Base-by-base conservation (phyloP, 306 rosid genomes). In the Pueraria montana region DNA sequence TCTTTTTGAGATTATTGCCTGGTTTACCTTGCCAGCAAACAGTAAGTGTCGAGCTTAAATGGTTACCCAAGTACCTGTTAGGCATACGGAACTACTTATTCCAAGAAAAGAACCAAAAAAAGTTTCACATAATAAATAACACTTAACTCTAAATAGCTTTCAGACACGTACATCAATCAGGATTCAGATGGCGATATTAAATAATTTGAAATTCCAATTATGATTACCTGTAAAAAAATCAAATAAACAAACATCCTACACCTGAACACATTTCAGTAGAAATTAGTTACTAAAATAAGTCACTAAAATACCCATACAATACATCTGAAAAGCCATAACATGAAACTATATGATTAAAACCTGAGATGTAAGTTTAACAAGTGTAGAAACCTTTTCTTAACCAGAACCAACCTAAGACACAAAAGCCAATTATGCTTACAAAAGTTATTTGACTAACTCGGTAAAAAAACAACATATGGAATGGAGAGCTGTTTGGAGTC, bases 21-120 rank as follows among this genome's bases (percentile, higher is more conserved):
- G 96, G 96, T 87, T 88, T 90, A 13, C 82, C 91, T 77, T 92
- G 95, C 98, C 97, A 91, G 87, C 84, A 74, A 86, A 95, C 88
- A 2, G 97, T 91, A 45, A 95, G 87, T 48, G 86, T 84, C 1
- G 94, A 93, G 53, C 92, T 84, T 68, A 93, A 85, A 85, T 93
- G 98, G 87, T 72, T 90, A 66, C 77, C 85, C 81, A 88, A 86
- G 84, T 92, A 93, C 97, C 99, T 95, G 93, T 77, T 74, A 32
- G 21, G 48, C 53, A 89, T 52, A 74, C 12, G 62, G 73, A 86
- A 85, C 74, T 67, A 80, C 83, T 84, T 69, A 87, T 18, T 58
- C 49, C 34, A 32, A 56, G 72, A 65, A 62, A 62, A 71, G 50
- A 83, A 58, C 30, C 55, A 18, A 36, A 52, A 71, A 26, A 34